phyloP scores from a whole-genome alignment of 2,329 filamentous ascomycete species.

The Diaporthe destruens region DNA sequence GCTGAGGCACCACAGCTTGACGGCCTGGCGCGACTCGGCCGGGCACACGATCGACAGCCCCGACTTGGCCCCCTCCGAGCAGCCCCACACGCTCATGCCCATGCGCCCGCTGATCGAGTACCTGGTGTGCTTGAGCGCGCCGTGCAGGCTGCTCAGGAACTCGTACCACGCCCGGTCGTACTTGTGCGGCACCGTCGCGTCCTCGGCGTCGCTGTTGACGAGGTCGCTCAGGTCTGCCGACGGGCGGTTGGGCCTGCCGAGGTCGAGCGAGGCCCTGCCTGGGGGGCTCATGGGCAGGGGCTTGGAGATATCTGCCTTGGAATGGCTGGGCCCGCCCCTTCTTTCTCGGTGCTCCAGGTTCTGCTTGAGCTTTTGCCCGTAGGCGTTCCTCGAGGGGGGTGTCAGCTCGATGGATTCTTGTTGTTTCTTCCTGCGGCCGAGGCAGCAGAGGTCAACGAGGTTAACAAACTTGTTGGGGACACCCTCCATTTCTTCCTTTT shows the following conservation, averaged over 20 bases:
- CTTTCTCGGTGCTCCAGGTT: background rate
- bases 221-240: slow-evolving; percentile 17
- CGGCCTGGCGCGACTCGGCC: slow-evolving; percentile 49
- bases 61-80: slow-evolving; percentile 46
- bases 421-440: slow-evolving; percentile 16
- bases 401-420: slow-evolving; percentile 8
- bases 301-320: background rate
- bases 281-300: background rate
- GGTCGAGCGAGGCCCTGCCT: background rate
- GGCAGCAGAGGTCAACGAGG: slow-evolving; percentile 7
- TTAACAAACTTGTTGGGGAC: background rate
- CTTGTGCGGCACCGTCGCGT: background rate
- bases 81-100: slow-evolving; percentile 60
- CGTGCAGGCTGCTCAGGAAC: slow-evolving; percentile 56
- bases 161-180: slow-evolving; percentile 49
- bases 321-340: background rate
- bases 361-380: slow-evolving; percentile 4
- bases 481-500: slow-evolving; percentile 16
- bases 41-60: slow-evolving; percentile 59
- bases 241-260: background rate
- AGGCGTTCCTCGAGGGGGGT: background rate
- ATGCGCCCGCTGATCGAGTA: slow-evolving; percentile 62
- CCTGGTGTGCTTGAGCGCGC: slow-evolving; percentile 56
- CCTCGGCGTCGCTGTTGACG: background rate
- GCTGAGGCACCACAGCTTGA: slow-evolving; percentile 57